Evolutionary conservation across 2,329 filamentous ascomycete genomes (phyloP), one percentile per base, ranked within the genome.

Genomic region (Fusarium sp.): DNA sequence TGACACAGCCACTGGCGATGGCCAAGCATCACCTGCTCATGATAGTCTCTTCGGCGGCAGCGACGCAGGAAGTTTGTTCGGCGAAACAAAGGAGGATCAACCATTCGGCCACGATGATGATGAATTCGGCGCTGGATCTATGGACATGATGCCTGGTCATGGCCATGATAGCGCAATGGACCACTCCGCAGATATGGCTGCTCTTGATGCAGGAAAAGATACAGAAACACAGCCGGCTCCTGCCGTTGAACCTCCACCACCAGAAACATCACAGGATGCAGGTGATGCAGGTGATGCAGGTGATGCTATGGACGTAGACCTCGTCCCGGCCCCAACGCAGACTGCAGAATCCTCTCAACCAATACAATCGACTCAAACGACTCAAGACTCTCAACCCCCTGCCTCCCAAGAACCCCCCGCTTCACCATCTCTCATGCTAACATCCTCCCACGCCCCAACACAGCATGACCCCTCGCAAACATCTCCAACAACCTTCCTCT

Each of bases 71-170:
- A 97, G 94, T 4, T 84, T 99, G 2, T 99, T 98, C 77, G 96
- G 95, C 4, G 94, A 97, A 71, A 91, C 83, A 12, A 81, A 83
- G 16, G 78, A 90, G 80, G 77, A 80, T 79, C 77, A 86, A 25
- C 90, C 88, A 7, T 97, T 94, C 77, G 92, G 88, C 1, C 90
- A 92, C 14, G 94, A 97, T 45, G 94, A 97, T 42, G 94, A 97
- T 72, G 92, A 94, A 70, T 94, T 97, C 72, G 91, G 90, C 5
- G 84, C 90, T 59, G 62, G 49, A 12, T 91, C 91, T 2, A 91
- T 97, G 80, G 90, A 89, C 40, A 83, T 85, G 76, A 80, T 81
- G 57, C 75, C 82, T 3, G 80, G 72, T 1, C 77, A 80, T 20
- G 77, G 79, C 1, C 81, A 81, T 34, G 79, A 85, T 30, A 78